Evolutionary conservation across 164 flowering plant genomes (phyloP).

Genomic region (Vitis labrusca): DNA sequence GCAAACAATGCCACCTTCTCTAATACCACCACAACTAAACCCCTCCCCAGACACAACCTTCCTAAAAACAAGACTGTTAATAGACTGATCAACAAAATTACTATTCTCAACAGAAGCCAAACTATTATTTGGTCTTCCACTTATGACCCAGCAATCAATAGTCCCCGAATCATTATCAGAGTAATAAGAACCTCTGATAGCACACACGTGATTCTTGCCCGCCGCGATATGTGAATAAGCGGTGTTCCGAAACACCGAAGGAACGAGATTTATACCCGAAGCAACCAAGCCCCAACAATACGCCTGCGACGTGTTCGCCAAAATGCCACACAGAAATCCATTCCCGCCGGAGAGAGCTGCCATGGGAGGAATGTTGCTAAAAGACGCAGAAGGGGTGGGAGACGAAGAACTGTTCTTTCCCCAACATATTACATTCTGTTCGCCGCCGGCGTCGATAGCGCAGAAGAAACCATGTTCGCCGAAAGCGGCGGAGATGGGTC

Average conservation of each 20-base stretch:
- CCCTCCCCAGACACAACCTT: slow-evolving; percentile 81
- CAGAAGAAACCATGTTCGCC: slow-evolving; percentile 74
- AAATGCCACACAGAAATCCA: slow-evolving; percentile 77
- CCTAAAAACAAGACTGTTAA: slow-evolving; percentile 19
- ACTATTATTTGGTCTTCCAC: slow-evolving; percentile 10
- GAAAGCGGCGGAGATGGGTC: slow-evolving; percentile 77
- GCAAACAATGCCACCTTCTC: slow-evolving; percentile 61
- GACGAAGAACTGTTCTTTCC: slow-evolving; percentile 43
- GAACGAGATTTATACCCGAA: slow-evolving; percentile 61
- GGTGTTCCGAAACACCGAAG: slow-evolving; percentile 32
- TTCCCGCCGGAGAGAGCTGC: slow-evolving; percentile 83
- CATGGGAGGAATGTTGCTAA: slow-evolving; percentile 46
- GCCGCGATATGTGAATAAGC: slow-evolving; percentile 75
- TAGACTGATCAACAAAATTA: slow-evolving; percentile 18
- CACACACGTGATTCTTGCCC: slow-evolving; percentile 81
- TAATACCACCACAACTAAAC: slow-evolving; percentile 65
- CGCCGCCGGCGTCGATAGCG: slow-evolving; percentile 87
- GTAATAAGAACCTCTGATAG: slow-evolving; percentile 71
- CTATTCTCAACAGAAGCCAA: slow-evolving; percentile 20
- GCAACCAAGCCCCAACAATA: slow-evolving; percentile 60
- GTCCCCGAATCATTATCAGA: slow-evolving; percentile 48
- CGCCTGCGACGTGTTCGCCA: slow-evolving; percentile 59
- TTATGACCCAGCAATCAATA: slow-evolving; percentile 82
- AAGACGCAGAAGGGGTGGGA: slow-evolving; percentile 5
- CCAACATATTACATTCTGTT: slow-evolving; percentile 79